Percentiles rank a stretch among this genome's conserved stretches.
Conservation (phyloP, 352 stramenopile genomes). For the Globisporangium ultimum region DNA sequence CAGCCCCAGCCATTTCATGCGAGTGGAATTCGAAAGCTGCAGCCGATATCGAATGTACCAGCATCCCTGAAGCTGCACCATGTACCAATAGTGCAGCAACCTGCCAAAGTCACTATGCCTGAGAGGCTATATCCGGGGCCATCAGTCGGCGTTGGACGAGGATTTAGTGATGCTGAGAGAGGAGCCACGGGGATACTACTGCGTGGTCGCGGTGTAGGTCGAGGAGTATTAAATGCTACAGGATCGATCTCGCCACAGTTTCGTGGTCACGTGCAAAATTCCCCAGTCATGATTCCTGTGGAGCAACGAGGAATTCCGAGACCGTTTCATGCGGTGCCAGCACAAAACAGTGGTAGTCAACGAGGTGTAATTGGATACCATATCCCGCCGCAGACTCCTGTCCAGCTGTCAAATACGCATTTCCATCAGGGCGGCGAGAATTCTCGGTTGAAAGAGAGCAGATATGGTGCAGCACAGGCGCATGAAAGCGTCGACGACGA, state of each 20-base stretch:
- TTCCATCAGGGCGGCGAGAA: neutral
- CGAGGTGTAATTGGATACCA: neutral
- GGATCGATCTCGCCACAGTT: constrained; percentile 2
- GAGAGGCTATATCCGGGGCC: too few relatives aligned
- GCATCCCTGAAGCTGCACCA: neutral
- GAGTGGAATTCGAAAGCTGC: constrained; percentile 7
- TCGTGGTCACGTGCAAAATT: neutral
- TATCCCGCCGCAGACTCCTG: neutral
- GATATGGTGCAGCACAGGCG: neutral
- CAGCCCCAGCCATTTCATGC: too few relatives aligned
- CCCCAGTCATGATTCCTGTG: neutral
- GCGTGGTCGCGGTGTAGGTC: neutral
- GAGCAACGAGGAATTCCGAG: neutral
- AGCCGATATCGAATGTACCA: constrained; percentile 3
- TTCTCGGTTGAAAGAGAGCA: neutral
- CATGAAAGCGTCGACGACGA: constrained; percentile 16
- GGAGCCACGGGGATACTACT: neutral
- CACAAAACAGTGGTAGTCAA: neutral
- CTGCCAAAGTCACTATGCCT: too few relatives aligned
- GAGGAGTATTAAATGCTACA: neutral
- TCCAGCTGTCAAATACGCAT: too few relatives aligned
- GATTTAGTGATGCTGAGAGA: neutral
- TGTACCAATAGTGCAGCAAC: neutral
- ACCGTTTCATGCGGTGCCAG: neutral
- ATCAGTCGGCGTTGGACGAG: too few relatives aligned